Evolutionary conservation across 495 filamentous ascomycete genomes (phyloP), one percentile per base, ranked within the genome.

Genomic region (Glarea lozoyensis): DNA sequence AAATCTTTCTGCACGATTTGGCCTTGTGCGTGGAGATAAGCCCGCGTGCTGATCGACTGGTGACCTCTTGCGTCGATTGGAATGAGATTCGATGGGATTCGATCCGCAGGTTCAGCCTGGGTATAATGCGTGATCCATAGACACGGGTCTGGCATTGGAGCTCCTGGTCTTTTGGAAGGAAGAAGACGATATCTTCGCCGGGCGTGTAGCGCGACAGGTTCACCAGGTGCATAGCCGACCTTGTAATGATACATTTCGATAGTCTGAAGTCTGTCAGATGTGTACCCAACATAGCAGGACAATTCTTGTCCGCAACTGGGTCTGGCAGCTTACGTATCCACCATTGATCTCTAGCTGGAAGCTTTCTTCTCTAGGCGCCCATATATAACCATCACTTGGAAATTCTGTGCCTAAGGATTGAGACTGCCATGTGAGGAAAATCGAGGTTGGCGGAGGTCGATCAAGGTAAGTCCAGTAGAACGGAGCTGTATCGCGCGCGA

Each of bases 111-210:
- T 10, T 93, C 84, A 18, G 82, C 68, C 37, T 76, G 75, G 20
- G 78, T 73, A 56, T 96, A 98, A 63, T 98, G 92, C n/a, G 94
- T 77, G 42, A 98, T 82, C 87, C 88, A 96, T 23, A 96, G 67
- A 13, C 79, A 81, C 4, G 84, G 81, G 60, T 96, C 88, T 32
- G 82, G 72, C 17, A 72, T 70, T 12, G 82, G 75, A 11, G 5
- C 15, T 69, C 35, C 63, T 43, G 73, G 70, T 34, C 72, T 74
- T 54, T 76, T 81, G 9, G 72, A 61, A 11, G 77, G 76, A 29
- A 78, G 65, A 21, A 98, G 75, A 37, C 89, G 87, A 63, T 93
- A 96, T 29, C 90, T 82, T 46, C 81, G 78, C 50, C 90, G 78
- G 36, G 75, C 66, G 54, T 94, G 90, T 10, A 73, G 73, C 22